Conservation (phyloP, 805 yeast species). For the Metschnikowia arizonensis region DNA sequence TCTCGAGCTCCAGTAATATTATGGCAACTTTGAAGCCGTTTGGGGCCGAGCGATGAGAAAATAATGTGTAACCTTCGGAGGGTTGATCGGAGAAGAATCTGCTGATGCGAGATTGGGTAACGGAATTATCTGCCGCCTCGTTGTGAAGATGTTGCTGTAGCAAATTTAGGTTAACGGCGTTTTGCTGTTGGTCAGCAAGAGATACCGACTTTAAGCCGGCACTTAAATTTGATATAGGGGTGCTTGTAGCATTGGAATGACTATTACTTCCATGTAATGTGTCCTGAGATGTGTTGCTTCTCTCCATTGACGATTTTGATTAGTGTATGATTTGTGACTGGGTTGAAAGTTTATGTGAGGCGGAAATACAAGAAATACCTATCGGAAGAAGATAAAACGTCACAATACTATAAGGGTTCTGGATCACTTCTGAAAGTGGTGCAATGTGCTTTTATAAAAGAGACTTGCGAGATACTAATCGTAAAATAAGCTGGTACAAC, state of each 20-base stretch:
- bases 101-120: conserved; percentile 55
- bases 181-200: conserved; percentile 40
- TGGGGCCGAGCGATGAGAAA: conserved; percentile 84
- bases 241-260: conserved; percentile 3
- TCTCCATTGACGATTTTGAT: not conserved
- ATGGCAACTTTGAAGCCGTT: conserved; percentile 96
- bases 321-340: not conserved
- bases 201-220: conserved; percentile 45
- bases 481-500: not conserved
- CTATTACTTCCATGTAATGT: conserved; percentile 3
- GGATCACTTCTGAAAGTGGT: not conserved
- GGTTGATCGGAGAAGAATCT: conserved; percentile 76
- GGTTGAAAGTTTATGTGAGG: not conserved
- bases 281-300: conserved; percentile 1
- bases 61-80: conserved; percentile 75
- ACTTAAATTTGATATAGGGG: conserved; percentile 42
- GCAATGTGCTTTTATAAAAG: not conserved
- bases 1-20: conserved; percentile 75
- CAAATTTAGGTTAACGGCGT: conserved; percentile 38
- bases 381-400: not conserved
- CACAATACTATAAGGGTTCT: not conserved
- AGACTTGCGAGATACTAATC: not conserved
- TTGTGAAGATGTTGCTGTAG: conserved; percentile 45
- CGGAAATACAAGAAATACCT: not conserved
- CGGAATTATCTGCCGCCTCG: conserved; percentile 34